Evolutionary conservation across 768 basidiomycete species (phyloP).

Genomic region (Kwoniella newhampshirensis): DNA sequence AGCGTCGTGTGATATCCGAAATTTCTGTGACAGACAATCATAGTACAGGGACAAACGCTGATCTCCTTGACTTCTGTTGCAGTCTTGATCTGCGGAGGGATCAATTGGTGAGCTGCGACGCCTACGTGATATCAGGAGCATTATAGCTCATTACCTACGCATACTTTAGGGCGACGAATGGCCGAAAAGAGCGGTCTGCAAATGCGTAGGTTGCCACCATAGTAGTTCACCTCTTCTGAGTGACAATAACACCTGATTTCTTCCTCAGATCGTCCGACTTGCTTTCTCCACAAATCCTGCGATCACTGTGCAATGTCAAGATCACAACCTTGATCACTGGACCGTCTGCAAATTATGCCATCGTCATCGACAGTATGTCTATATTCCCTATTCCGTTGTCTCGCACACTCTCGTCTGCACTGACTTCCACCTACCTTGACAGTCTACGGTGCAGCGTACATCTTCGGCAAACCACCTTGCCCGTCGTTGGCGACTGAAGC

Average conservation of each 20-base stretch:
- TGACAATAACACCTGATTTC: neutral
- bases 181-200: conserved; percentile 68
- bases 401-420: neutral
- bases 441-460: conserved; percentile 72
- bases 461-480: conserved; percentile 81
- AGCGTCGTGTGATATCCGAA: neutral
- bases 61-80: neutral
- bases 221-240: too few species aligned
- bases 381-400: neutral
- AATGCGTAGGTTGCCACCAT: conserved; percentile 5
- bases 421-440: neutral
- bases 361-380: conserved; percentile 46
- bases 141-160: too few species aligned
- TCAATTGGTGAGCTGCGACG: conserved; percentile 68
- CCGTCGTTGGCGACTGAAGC: conserved; percentile 62
- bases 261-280: conserved; percentile 67
- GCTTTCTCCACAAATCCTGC: conserved; percentile 80
- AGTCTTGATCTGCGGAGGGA: conserved; percentile 85
- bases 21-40: neutral
- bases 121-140: conserved; percentile 1
- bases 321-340: conserved; percentile 67
- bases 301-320: conserved; percentile 79
- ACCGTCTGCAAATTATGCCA: conserved; percentile 45
- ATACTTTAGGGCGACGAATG: conserved; percentile 76
- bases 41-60: neutral